These are phyloP conservation scores for Allium sativum DNA, from an alignment of 106 monocot genomes.

Conservation along the genomic window DNA sequence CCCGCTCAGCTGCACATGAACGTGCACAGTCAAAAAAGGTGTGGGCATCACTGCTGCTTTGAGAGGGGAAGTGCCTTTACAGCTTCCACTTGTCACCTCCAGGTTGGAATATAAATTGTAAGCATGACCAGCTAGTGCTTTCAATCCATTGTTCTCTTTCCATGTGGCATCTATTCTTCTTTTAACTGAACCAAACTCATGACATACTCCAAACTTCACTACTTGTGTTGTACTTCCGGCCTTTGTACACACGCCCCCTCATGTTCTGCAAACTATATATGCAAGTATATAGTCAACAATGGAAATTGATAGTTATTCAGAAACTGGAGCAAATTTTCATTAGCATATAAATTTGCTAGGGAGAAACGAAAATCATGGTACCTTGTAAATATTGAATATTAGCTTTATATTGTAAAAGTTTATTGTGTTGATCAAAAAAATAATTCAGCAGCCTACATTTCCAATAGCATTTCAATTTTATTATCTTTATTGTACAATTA, in stretches of 20 bases:
- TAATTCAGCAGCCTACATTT: too few species aligned
- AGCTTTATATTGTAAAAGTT: too few species aligned
- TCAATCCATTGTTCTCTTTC: not conserved
- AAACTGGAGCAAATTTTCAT: too few species aligned
- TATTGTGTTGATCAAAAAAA: too few species aligned
- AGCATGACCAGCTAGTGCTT: not conserved
- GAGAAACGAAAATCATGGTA: too few species aligned
- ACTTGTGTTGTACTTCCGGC: not conserved
- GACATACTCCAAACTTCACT: not conserved
- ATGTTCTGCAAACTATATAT: not conserved
- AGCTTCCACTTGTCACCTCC: not conserved
- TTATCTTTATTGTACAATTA: too few species aligned
- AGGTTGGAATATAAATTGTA: not conserved
- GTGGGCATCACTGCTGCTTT: slow-evolving; percentile 6
- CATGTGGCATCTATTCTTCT: not conserved
- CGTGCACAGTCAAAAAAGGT: too few species aligned
- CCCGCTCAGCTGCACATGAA: slow-evolving; percentile 55
- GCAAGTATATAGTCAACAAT: too few species aligned
- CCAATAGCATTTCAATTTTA: too few species aligned
- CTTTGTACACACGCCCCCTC: slow-evolving; percentile 4
- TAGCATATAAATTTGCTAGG: too few species aligned
- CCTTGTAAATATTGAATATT: too few species aligned
- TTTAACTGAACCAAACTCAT: slow-evolving; percentile 7
- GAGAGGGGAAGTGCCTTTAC: not conserved
- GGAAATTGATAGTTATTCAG: too few species aligned